Conservation (phyloP, 2,329 filamentous ascomycete genomes). For the Xylariaceae sp. region DNA sequence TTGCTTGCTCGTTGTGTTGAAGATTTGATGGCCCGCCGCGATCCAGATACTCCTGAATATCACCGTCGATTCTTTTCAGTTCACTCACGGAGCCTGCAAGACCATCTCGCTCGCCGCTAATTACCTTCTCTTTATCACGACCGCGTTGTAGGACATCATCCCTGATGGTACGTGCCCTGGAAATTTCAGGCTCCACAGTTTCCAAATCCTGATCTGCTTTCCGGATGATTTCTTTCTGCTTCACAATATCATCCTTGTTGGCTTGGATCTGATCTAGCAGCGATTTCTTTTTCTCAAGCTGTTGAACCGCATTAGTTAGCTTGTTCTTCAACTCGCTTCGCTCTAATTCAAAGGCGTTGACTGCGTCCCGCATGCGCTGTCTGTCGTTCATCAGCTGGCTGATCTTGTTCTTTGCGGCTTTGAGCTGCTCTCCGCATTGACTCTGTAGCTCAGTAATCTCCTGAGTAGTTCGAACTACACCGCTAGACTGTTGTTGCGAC, state of each 20-base stretch:
- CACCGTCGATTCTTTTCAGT: constrained; percentile 66
- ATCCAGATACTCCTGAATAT: constrained; percentile 75
- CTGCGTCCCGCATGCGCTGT: constrained; percentile 63
- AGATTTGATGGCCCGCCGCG: constrained; percentile 70
- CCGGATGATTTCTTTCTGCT: constrained; percentile 66
- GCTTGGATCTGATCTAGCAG: constrained; percentile 68
- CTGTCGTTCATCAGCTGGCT: constrained; percentile 62
- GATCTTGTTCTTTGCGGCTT: constrained; percentile 57
- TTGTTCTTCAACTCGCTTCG: constrained; percentile 69
- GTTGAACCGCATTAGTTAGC: constrained; percentile 62
- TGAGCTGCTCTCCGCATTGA: constrained; percentile 60
- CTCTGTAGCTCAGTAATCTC: constrained; percentile 77
- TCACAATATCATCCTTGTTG: constrained; percentile 60
- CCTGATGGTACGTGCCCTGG: constrained; percentile 67
- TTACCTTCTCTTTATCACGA: constrained; percentile 64
- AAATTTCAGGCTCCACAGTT: constrained; percentile 67
- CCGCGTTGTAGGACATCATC: constrained; percentile 72
- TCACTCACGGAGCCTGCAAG: constrained; percentile 72
- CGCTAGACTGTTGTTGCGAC: constrained; percentile 66
- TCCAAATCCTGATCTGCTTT: constrained; percentile 68
- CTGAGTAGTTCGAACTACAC: constrained; percentile 64
- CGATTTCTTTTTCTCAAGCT: constrained; percentile 74
- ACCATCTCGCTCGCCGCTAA: constrained; percentile 64
- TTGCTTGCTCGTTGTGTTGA: constrained; percentile 61
- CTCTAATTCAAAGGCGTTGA: constrained; percentile 70